These are phyloP conservation scores for Neurospora sp. DNA, from an alignment of 495 filamentous ascomycete species.

Conservation along the genomic window DNA sequence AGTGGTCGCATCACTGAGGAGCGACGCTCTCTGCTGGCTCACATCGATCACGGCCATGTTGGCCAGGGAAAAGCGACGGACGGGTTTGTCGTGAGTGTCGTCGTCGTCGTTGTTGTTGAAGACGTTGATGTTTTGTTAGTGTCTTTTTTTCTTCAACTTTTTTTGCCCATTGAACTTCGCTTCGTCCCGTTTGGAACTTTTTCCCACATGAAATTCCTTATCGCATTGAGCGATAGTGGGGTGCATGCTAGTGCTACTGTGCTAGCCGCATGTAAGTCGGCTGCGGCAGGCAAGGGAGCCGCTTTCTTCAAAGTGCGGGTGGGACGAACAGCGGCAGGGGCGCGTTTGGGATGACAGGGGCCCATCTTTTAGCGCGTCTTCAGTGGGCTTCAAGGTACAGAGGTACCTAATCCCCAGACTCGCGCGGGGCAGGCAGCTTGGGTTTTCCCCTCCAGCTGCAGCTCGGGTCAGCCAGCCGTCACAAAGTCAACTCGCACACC, in stretches of 20 bases:
- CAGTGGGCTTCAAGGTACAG: background rate
- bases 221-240: background rate
- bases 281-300: background rate
- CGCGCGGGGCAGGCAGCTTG: background rate
- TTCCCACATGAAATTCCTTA: background rate
- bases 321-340: background rate
- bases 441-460: background rate
- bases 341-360: background rate
- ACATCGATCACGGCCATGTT: slow-evolving; percentile 36
- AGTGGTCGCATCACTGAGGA: slow-evolving; percentile 28
- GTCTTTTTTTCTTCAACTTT: slow-evolving; percentile 14
- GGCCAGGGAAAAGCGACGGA: slow-evolving; percentile 1
- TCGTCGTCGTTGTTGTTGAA: background rate
- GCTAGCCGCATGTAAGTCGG: background rate
- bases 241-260: background rate
- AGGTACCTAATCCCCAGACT: background rate
- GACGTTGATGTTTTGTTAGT: slow-evolving; percentile 17
- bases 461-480: background rate
- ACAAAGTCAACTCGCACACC: background rate
- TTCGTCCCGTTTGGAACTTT: background rate
- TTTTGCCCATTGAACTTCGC: slow-evolving; percentile 9
- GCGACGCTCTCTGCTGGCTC: slow-evolving; percentile 28
- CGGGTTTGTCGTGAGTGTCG: slow-evolving; percentile 2
- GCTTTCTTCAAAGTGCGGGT: background rate
- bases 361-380: background rate